Base-by-base conservation (phyloP, 306 rosid species). In the Citrullus colocynthis region DNA sequence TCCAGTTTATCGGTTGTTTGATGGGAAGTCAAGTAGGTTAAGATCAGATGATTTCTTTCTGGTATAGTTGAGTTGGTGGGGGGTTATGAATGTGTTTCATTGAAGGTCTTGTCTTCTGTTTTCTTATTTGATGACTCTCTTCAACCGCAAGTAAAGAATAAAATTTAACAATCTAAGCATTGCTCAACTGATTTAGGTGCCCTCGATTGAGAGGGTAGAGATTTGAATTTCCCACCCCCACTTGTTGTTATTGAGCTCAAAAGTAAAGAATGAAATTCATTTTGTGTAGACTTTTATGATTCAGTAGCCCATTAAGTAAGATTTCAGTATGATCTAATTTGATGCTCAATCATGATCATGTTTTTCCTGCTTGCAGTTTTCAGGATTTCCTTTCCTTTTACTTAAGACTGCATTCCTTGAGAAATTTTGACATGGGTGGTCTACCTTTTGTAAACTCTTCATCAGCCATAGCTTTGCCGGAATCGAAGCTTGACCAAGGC, bases 361-460 rank as follows among this genome's bases (percentile, higher is more conserved):
- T 63, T 64, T 17, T 32, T 34, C 7, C 71, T 64, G 48, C 45
- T 66, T 39, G 74, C 74, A 39, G 30, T 41, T 66, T 17, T 41
- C 51, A 66, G 74, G 74, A 66, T 66, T 66, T n/a, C 21, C 9
- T 60, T 60, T 5, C 73, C 30, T n/a, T 37, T 36, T 37, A 16
- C 21, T 15, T 15, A 15, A 65, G 28, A 65, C 28, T 37, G 30
- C 72, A 17, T 65, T 65, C 28, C 49, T 18, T 36, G 9, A 67
- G 81, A 41, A 59, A 63, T n/a, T 54, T 75, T 78, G 75, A 51
- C 41, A 84, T 89, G 95, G 89, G 91, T 78, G 90, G 82, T 49
- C 75, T 81, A 75, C 87, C 85, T 34, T 56, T 79, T 42, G 86
- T 82, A 65, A 81, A 64, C 78, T 73, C 83, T 67, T 82, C 90